Conservation (phyloP, 169 alveolate species). For the Plasmodium coatneyi region DNA sequence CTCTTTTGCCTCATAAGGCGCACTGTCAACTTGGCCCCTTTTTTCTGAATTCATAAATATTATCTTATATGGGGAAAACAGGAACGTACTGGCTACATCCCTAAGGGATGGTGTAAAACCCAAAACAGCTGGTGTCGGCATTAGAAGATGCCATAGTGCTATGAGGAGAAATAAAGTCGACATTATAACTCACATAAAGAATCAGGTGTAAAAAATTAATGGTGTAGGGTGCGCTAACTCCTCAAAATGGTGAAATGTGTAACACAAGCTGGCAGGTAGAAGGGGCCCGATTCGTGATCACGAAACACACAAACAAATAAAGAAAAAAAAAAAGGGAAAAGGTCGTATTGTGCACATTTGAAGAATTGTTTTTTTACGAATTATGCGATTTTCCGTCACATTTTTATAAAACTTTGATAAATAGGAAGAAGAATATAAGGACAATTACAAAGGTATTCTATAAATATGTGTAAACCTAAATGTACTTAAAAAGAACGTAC, state of each 20-base stretch:
- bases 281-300: neutral
- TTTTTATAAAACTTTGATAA: neutral
- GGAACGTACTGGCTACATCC: neutral
- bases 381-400: neutral
- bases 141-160: neutral
- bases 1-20: neutral
- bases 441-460: neutral
- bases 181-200: neutral
- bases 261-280: neutral
- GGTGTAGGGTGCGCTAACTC: neutral
- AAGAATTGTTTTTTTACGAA: neutral
- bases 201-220: neutral
- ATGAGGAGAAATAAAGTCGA: neutral
- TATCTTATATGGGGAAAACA: neutral
- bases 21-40: neutral
- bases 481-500: neutral
- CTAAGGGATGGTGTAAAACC: conserved; percentile 5
- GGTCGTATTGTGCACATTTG: neutral
- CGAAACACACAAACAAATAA: neutral
- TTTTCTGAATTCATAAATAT: neutral
- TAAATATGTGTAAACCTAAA: neutral
- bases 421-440: neutral
- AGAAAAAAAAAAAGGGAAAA: neutral
- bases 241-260: neutral
- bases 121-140: neutral